These are phyloP conservation scores for Trichoderma koningiopsis DNA, from an alignment of 2,329 filamentous ascomycete species.

Conservation along the genomic window DNA sequence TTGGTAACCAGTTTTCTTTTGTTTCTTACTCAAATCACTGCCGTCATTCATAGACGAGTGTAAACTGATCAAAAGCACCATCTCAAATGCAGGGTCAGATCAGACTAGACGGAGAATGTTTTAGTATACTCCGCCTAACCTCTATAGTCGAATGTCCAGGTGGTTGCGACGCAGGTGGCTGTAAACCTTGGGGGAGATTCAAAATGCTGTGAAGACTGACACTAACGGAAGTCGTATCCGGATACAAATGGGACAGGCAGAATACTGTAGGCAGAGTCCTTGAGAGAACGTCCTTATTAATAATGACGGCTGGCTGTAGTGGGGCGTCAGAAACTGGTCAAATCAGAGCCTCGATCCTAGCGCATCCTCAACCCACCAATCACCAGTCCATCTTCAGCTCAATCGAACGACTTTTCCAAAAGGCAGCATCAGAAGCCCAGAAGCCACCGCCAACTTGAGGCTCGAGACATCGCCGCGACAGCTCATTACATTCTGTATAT, in stretches of 20 bases:
- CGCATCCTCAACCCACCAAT: slow-evolving; percentile 14
- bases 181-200: no score
- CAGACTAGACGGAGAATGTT: no score
- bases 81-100: no score
- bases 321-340: slow-evolving; percentile 9
- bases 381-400: neutral
- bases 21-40: neutral
- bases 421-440: neutral
- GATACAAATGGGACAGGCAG: no score
- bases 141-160: no score
- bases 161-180: no score
- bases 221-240: no score
- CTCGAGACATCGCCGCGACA: neutral
- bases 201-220: no score
- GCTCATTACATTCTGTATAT: slow-evolving; percentile 5
- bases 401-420: slow-evolving; percentile 15
- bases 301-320: neutral
- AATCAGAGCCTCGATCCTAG: slow-evolving; percentile 5
- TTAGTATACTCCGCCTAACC: no score
- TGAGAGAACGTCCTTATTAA: neutral
- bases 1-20: neutral
- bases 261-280: no score
- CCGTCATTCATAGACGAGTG: neutral
- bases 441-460: neutral
- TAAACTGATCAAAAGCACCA: no score